Evolutionary conservation across 2,329 filamentous ascomycete species (phyloP).

Genomic region (Stromatinia cepivora): DNA sequence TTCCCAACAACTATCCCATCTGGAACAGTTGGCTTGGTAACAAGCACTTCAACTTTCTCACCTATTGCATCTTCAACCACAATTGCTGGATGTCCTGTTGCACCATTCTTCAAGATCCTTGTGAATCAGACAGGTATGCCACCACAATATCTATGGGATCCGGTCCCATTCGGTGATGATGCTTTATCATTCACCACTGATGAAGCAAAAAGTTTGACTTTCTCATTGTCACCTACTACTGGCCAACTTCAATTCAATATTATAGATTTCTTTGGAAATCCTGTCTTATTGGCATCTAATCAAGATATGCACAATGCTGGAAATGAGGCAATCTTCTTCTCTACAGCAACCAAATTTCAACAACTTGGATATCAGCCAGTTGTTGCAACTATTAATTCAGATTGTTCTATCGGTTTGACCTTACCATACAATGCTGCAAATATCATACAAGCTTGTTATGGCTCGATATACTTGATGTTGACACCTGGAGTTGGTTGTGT

Average conservation of each 20-base stretch:
- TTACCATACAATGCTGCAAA: conserved; percentile 27
- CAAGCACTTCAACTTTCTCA: conserved; percentile 10
- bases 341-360: conserved; percentile 21
- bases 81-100: conserved; percentile 21
- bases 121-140: conserved; percentile 19
- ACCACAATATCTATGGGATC: conserved; percentile 29
- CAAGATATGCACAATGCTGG: conserved; percentile 28
- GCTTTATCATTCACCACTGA: conserved; percentile 25
- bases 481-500: not conserved
- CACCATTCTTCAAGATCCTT: conserved; percentile 29
- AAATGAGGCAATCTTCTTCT: conserved; percentile 29
- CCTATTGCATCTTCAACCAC: conserved; percentile 16
- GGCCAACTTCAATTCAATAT: conserved; percentile 29
- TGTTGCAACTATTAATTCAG: conserved; percentile 23
- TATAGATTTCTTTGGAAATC: conserved; percentile 21
- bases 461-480: conserved; percentile 16
- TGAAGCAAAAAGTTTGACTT: conserved; percentile 22
- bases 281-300: conserved; percentile 27
- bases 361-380: conserved; percentile 25
- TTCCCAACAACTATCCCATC: conserved; percentile 15
- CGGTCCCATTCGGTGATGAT: conserved; percentile 26
- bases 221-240: conserved; percentile 23
- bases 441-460: conserved; percentile 20
- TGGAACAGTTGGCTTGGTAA: not conserved
- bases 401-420: conserved; percentile 26